phyloP scores from a whole-genome alignment of 495 filamentous ascomycete genomes.

The Aspergillus steynii region DNA sequence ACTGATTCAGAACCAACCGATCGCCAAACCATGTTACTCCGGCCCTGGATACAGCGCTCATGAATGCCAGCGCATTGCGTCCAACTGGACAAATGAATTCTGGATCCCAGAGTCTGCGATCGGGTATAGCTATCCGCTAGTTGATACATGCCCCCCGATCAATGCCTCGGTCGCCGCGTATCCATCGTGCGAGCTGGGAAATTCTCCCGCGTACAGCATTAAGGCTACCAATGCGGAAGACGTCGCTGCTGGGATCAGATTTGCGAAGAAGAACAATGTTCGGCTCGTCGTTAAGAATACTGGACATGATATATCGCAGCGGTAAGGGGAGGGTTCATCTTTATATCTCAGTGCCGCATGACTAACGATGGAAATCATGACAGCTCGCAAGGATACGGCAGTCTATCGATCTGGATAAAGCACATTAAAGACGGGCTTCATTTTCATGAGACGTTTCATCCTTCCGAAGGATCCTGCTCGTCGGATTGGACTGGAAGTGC shows the following conservation, averaged over 20 bases:
- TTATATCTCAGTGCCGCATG: neutral
- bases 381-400: slow-evolving; percentile 35
- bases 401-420: slow-evolving; percentile 35
- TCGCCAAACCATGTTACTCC: slow-evolving; percentile 43
- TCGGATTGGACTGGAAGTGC: slow-evolving; percentile 30
- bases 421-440: slow-evolving; percentile 26
- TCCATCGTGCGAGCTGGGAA: slow-evolving; percentile 53
- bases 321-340: neutral
- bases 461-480: slow-evolving; percentile 12
- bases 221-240: slow-evolving; percentile 30
- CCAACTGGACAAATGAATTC: slow-evolving; percentile 17
- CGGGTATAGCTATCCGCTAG: slow-evolving; percentile 3
- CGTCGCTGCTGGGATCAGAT: slow-evolving; percentile 36
- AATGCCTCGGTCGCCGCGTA: slow-evolving; percentile 18
- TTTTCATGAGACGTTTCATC: slow-evolving; percentile 22
- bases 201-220: slow-evolving; percentile 50
- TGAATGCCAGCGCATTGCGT: slow-evolving; percentile 22
- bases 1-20: slow-evolving; percentile 38
- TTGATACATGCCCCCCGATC: neutral
- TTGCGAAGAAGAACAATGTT: slow-evolving; percentile 52
- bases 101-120: neutral
- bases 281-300: slow-evolving; percentile 58
- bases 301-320: neutral
- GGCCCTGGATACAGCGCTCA: slow-evolving; percentile 24
- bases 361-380: neutral